phyloP scores from a whole-genome alignment of 148 eudicot genomes.

The Selenicereus undatus region DNA sequence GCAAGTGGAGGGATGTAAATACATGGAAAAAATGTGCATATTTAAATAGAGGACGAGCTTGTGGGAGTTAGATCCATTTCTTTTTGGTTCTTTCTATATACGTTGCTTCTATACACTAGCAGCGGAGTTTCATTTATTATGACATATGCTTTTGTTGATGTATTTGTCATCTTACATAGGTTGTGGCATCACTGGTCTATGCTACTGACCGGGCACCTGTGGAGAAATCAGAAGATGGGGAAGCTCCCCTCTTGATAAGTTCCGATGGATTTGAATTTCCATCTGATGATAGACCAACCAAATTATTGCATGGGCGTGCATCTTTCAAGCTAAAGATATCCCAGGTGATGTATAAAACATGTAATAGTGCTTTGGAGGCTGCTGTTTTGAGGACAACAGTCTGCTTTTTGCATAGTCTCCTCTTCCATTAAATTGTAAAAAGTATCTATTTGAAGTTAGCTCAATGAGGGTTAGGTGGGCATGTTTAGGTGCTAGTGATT shows the following conservation, averaged over 20 bases:
- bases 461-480: not conserved
- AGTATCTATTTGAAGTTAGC: not conserved
- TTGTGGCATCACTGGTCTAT: slow-evolving; percentile 73
- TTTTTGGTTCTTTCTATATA: not conserved
- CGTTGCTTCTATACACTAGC: not conserved
- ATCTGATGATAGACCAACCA: slow-evolving; percentile 54
- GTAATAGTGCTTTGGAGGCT: not conserved
- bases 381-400: not conserved
- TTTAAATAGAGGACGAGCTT: not conserved
- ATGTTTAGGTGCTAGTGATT: not conserved
- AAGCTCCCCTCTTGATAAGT: slow-evolving; percentile 67
- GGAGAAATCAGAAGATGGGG: slow-evolving; percentile 54
- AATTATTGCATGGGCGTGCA: slow-evolving; percentile 63
- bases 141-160: slow-evolving; percentile 1
- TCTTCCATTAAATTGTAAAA: not conserved
- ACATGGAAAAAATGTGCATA: not conserved
- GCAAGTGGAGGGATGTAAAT: not conserved
- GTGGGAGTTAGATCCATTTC: not conserved
- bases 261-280: slow-evolving; percentile 67
- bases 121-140: not conserved
- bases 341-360: slow-evolving; percentile 41
- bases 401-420: not conserved
- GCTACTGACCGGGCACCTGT: slow-evolving; percentile 58
- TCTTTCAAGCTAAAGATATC: slow-evolving; percentile 75
- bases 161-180: slow-evolving; percentile 31